Percentiles rank a stretch among this genome's conserved stretches.
These are phyloP conservation scores for Bassia scoparia DNA, from an alignment of 148 eudicot genomes.

Conservation along the genomic window DNA sequence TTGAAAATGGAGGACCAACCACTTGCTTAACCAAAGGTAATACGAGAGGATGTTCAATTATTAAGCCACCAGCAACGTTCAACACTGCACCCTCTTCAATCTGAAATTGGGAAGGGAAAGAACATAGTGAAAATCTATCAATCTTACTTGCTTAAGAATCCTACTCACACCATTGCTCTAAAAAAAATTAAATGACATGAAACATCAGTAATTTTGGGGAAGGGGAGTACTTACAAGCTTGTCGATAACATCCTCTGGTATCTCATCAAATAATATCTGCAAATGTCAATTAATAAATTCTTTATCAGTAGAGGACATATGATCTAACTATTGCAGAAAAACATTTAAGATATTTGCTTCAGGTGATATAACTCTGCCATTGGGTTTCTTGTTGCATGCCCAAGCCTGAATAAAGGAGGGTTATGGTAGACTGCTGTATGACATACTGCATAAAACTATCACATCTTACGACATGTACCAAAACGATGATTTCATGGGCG, in stretches of 20 bases:
- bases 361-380: neutral
- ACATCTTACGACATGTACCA: too few relatives aligned
- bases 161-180: neutral
- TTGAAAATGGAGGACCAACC: conserved; percentile 40
- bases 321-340: neutral
- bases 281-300: conserved; percentile 18
- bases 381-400: too few relatives aligned
- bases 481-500: too few relatives aligned
- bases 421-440: too few relatives aligned
- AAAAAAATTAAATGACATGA: neutral
- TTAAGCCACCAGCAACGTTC: conserved; percentile 75
- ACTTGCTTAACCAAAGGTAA: conserved; percentile 76
- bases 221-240: conserved; percentile 49
- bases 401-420: too few relatives aligned
- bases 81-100: conserved; percentile 79
- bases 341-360: neutral
- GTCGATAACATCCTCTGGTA: conserved; percentile 66
- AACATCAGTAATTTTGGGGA: neutral
- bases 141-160: neutral
- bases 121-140: neutral
- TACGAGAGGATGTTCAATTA: conserved; percentile 83
- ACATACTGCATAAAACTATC: too few relatives aligned
- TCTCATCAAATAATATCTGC: conserved; percentile 82
- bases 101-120: conserved; percentile 31
- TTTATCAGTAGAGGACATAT: neutral